A percentile compares a stretch with the other conserved stretches of the same genome.
Conservation (phyloP, 148 eudicot species). For the Rhododendron kiyosumense region DNA sequence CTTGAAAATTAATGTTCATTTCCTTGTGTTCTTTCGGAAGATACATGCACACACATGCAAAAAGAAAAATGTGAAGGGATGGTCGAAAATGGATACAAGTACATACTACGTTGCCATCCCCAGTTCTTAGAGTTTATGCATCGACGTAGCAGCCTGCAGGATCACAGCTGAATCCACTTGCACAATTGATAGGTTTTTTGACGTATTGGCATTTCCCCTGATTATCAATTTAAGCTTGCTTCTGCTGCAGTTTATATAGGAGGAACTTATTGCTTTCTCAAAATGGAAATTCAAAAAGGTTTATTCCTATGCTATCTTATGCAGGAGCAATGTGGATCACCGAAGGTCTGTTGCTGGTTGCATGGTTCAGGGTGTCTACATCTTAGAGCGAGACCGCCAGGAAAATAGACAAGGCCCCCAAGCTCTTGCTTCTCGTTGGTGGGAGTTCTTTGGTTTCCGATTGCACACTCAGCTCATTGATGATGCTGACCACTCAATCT, state of each 20-base stretch:
- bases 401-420: slow-evolving; percentile 51
- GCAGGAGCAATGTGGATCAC: slow-evolving; percentile 73
- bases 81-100: neutral
- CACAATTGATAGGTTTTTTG: neutral
- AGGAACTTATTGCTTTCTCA: neutral
- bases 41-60: neutral
- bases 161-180: neutral
- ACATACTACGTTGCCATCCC: neutral
- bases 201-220: neutral
- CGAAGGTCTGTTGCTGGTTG: slow-evolving; percentile 80
- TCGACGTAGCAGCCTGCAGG: neutral
- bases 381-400: slow-evolving; percentile 80
- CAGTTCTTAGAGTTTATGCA: neutral
- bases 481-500: slow-evolving; percentile 65
- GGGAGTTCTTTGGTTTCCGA: slow-evolving; percentile 68
- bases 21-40: neutral
- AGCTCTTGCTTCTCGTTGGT: slow-evolving; percentile 84
- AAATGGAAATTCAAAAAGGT: neutral
- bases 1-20: neutral
- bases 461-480: slow-evolving; percentile 56
- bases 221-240: neutral
- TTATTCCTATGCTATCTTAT: neutral
- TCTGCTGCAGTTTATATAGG: neutral
- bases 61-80: neutral
- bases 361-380: slow-evolving; percentile 76